A percentile compares a stretch with the other conserved stretches of the same genome.
phyloP scores from a whole-genome alignment of 805 yeast genomes.

The Ogataea neopini region DNA sequence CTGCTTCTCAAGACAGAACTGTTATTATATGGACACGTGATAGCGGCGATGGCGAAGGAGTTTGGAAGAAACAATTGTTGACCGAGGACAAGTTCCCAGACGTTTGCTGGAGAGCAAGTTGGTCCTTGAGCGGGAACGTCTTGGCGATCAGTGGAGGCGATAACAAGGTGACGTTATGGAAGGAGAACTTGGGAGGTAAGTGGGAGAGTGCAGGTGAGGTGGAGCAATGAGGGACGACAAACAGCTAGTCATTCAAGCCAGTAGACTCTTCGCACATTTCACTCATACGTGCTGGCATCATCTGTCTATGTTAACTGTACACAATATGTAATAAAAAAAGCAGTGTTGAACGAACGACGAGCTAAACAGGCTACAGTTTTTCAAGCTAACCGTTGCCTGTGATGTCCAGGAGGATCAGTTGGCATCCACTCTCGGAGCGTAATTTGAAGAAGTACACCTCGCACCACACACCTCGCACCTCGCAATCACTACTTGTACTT shows the following conservation, averaged over 20 bases:
- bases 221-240: conserved; percentile 62
- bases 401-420: too few relatives aligned
- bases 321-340: neutral
- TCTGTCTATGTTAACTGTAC: neutral
- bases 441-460: too few relatives aligned
- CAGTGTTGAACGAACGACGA: too few relatives aligned
- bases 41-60: conserved; percentile 11
- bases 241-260: neutral
- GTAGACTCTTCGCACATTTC: too few relatives aligned
- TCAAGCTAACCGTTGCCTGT: too few relatives aligned
- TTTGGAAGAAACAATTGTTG: conserved; percentile 79
- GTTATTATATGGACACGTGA: conserved; percentile 93
- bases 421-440: too few relatives aligned
- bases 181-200: conserved; percentile 85
- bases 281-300: too few relatives aligned
- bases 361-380: too few relatives aligned
- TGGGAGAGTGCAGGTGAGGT: conserved; percentile 99
- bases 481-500: too few relatives aligned
- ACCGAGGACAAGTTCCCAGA: conserved; percentile 87
- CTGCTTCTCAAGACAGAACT: conserved; percentile 95
- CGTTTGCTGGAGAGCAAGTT: conserved; percentile 96
- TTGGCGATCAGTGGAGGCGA: conserved; percentile 96
- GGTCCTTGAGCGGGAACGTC: conserved; percentile 95
- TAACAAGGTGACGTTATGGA: conserved; percentile 94
- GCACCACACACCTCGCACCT: too few relatives aligned